These are phyloP conservation scores for Furcasterigmium sp. DNA, from an alignment of 2,329 filamentous ascomycete species.

Conservation along the genomic window DNA sequence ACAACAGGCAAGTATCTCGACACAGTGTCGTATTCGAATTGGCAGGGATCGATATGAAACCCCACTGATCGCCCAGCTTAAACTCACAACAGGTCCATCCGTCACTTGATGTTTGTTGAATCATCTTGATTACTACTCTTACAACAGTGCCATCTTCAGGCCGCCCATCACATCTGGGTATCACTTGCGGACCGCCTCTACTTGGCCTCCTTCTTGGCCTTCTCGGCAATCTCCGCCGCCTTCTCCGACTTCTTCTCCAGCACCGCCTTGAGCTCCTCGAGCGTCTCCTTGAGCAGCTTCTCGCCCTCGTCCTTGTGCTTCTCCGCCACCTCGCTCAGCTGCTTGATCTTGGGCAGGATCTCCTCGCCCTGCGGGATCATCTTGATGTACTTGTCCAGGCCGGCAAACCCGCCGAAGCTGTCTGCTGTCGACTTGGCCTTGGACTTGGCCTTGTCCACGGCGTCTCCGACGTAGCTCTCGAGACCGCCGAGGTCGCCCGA, in stretches of 20 bases:
- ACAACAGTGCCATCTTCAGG: no score
- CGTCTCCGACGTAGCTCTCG: constrained; percentile 55
- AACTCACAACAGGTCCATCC: no score
- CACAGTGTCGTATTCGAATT: no score
- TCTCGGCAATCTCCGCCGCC: constrained; percentile 53
- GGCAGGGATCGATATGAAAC: no score
- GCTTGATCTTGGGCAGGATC: constrained; percentile 60
- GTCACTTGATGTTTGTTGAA: no score
- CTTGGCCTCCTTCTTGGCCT: constrained; percentile 43
- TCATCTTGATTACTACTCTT: no score
- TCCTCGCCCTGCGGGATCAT: constrained; percentile 60
- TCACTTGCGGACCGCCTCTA: constrained; percentile 13
- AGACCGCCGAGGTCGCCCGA: constrained; percentile 56
- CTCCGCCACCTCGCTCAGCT: constrained; percentile 59
- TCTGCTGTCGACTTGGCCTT: constrained; percentile 20
- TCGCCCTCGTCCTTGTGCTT: constrained; percentile 67
- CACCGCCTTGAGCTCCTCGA: constrained; percentile 61
- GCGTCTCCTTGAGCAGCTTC: constrained; percentile 62
- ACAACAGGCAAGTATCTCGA: no score
- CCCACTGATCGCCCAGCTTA: no score
- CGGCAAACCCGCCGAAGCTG: constrained; percentile 32
- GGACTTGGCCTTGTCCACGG: constrained; percentile 51
- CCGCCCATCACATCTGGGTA: no score
- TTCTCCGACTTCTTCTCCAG: constrained; percentile 54
- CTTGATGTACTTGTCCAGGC: constrained; percentile 58